Percentiles rank a stretch among this genome's conserved stretches.
Conservation (phyloP, 805 yeast genomes). For the Lipomyces yamadae region DNA sequence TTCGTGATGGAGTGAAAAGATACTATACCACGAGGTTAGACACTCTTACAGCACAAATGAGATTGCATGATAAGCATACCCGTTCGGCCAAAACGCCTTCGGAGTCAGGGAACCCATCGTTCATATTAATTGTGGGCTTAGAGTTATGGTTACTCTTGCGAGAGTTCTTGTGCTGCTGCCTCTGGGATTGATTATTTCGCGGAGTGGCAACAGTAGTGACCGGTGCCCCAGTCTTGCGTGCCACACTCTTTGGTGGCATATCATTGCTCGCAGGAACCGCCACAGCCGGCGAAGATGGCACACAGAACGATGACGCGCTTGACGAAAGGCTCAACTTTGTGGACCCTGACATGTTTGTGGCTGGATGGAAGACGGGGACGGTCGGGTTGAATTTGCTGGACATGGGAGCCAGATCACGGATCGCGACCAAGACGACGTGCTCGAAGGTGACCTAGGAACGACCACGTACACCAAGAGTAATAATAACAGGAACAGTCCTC, state of each 20-base stretch:
- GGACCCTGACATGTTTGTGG: slow-evolving; percentile 3
- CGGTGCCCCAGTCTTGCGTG: neutral
- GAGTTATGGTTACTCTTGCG: slow-evolving; percentile 26
- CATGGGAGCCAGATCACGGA: slow-evolving; percentile 9
- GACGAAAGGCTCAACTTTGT: slow-evolving; percentile 6
- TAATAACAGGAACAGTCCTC: neutral
- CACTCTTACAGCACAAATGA: neutral
- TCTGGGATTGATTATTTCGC: slow-evolving; percentile 23
- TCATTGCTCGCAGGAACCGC: slow-evolving; percentile 14
- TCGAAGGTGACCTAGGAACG: no score
- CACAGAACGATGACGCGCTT: slow-evolving; percentile 15
- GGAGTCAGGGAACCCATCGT: slow-evolving; percentile 17
- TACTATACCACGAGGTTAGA: slow-evolving; percentile 8
- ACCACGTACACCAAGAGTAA: neutral
- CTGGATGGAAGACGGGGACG: slow-evolving; percentile 28
- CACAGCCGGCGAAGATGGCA: slow-evolving; percentile 12
- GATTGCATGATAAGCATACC: slow-evolving; percentile 16
- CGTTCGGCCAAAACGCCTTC: slow-evolving; percentile 30
- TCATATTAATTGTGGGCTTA: slow-evolving; percentile 29
- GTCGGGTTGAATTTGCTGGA: slow-evolving; percentile 32
- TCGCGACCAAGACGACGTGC: no score
- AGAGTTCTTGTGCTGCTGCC: slow-evolving; percentile 24
- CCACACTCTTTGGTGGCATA: slow-evolving; percentile 9
- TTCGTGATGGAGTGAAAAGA: slow-evolving; percentile 24
- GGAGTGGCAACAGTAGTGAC: slow-evolving; percentile 17